Conservation (phyloP, 108 stramenopile species). For the Fistulifera pelliculosa region DNA sequence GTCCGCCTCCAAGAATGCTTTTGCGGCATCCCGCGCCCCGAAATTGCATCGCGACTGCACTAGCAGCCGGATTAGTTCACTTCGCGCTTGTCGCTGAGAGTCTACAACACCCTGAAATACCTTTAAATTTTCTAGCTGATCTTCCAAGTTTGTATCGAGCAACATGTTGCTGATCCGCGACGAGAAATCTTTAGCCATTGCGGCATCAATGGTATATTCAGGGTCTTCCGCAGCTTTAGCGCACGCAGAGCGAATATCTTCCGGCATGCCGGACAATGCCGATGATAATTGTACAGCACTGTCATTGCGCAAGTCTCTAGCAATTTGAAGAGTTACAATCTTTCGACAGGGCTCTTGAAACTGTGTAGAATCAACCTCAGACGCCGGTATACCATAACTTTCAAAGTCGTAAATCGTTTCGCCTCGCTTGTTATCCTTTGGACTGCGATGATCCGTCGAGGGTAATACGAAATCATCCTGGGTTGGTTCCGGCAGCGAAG, state of each 20-base stretch:
- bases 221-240: slow-evolving; percentile 9
- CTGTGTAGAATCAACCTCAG: slow-evolving; percentile 41
- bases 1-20: slow-evolving; percentile 30
- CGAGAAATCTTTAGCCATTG: slow-evolving; percentile 31
- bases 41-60: slow-evolving; percentile 69
- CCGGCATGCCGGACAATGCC: slow-evolving; percentile 36
- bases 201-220: slow-evolving; percentile 13
- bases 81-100: slow-evolving; percentile 49
- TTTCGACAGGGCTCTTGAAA: slow-evolving; percentile 66
- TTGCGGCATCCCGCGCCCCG: slow-evolving; percentile 64
- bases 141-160: slow-evolving; percentile 59
- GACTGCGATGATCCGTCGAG: neutral
- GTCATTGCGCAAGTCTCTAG: slow-evolving; percentile 69
- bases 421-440: slow-evolving; percentile 4
- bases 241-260: slow-evolving; percentile 33
- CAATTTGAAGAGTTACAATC: slow-evolving; percentile 77
- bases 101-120: slow-evolving; percentile 47
- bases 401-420: slow-evolving; percentile 51
- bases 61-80: slow-evolving; percentile 43
- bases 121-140: slow-evolving; percentile 41
- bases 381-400: slow-evolving; percentile 46
- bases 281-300: slow-evolving; percentile 51
- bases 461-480: neutral
- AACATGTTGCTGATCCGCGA: slow-evolving; percentile 44
- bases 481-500: neutral